These are phyloP conservation scores for Ceraceosorus bombacis DNA, from an alignment of 1,284 basidiomycete genomes.

Conservation along the genomic window DNA sequence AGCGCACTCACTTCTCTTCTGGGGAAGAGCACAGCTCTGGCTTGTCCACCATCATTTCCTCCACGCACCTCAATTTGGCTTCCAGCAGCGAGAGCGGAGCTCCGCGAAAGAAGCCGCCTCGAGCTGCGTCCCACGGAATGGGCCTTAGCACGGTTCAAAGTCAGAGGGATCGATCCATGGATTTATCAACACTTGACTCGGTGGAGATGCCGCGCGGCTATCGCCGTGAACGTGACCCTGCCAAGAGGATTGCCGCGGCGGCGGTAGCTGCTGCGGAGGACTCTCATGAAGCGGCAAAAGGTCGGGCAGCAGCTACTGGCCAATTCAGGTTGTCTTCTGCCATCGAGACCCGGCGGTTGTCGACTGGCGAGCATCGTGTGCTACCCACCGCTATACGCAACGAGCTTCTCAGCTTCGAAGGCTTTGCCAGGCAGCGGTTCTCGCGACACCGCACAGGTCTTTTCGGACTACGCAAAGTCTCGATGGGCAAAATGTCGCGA, in stretches of 20 bases:
- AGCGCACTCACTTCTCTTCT: too few relatives aligned
- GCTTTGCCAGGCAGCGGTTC: conserved; percentile 7
- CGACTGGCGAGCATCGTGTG: conserved; percentile 10
- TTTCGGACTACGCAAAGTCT: conserved; percentile 6
- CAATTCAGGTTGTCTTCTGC: neutral
- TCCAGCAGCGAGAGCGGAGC: too few relatives aligned
- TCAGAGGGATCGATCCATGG: neutral
- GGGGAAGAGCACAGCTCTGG: too few relatives aligned
- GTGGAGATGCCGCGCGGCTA: neutral
- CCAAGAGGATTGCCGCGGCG: neutral
- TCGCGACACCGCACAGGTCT: conserved; percentile 9
- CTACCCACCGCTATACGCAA: conserved; percentile 3
- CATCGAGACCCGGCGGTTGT: conserved; percentile 3
- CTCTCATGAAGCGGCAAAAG: too few relatives aligned
- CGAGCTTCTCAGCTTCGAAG: conserved; percentile 5
- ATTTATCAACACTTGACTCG: neutral
- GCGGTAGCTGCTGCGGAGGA: neutral
- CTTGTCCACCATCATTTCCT: too few relatives aligned
- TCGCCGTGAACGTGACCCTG: conserved; percentile 10
- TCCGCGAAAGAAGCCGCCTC: too few relatives aligned
- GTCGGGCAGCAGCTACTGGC: neutral
- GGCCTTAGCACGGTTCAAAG: neutral
- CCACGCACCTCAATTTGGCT: too few relatives aligned
- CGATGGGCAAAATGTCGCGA: conserved; percentile 7
- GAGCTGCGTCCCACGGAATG: too few relatives aligned